Evolutionary conservation across 2,329 filamentous ascomycete genomes (phyloP).

Genomic region (Talaromyces sp.): DNA sequence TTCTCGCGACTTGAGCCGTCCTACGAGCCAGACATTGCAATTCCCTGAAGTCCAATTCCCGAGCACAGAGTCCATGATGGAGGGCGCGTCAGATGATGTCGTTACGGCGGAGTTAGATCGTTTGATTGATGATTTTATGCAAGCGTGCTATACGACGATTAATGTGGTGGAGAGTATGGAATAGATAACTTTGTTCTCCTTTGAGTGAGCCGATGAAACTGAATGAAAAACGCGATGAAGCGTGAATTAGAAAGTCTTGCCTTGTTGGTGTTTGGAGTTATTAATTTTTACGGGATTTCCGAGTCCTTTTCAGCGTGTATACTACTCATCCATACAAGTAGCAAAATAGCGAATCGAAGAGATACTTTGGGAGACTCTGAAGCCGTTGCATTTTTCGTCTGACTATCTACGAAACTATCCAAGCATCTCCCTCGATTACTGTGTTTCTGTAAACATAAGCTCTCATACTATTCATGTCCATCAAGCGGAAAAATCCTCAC

Average conservation of each 20-base stretch:
- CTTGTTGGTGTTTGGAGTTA: background rate
- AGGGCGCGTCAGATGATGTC: conserved; percentile 35
- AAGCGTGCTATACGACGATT: conserved; percentile 17
- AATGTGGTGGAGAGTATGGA: conserved; percentile 15
- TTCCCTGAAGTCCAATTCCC: conserved; percentile 42
- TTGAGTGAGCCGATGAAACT: background rate
- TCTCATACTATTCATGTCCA: too few species aligned
- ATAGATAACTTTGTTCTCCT: background rate
- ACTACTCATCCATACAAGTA: background rate
- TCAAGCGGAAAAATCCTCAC: background rate
- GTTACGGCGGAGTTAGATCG: conserved; percentile 41
- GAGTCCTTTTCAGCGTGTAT: background rate
- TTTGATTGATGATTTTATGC: conserved; percentile 28
- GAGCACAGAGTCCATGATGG: conserved; percentile 36
- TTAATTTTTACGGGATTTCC: background rate
- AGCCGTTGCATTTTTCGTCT: background rate
- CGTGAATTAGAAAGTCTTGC: background rate
- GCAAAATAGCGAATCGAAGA: background rate
- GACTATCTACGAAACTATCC: too few species aligned
- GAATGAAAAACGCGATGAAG: background rate
- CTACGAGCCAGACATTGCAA: conserved; percentile 21
- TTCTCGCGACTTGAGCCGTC: conserved; percentile 6
- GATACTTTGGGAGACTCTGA: background rate
- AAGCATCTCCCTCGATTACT: background rate
- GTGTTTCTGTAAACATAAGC: background rate